Percentiles rank a stretch among this genome's conserved stretches.
These are phyloP conservation scores for Sporothrix inflata DNA, from an alignment of 2,329 filamentous ascomycete genomes.

Conservation along the genomic window DNA sequence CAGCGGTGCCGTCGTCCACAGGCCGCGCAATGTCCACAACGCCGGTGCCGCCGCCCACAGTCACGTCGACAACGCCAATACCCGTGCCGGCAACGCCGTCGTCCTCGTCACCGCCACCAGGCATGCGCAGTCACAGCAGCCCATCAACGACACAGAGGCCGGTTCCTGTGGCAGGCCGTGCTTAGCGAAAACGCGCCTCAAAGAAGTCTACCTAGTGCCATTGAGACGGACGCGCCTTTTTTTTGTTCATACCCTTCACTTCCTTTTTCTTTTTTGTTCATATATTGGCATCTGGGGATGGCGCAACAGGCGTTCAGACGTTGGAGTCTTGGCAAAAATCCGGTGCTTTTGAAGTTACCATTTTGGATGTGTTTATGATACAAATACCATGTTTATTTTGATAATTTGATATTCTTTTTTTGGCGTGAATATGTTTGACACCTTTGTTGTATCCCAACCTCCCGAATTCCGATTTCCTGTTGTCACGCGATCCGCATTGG, in stretches of 20 bases:
- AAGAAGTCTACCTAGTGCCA: not conserved
- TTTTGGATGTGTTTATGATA: not conserved
- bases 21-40: not conserved
- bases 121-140: constrained; percentile 25
- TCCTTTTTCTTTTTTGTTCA: not conserved
- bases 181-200: not conserved
- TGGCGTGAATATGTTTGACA: not conserved
- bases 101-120: constrained; percentile 13
- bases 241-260: not conserved
- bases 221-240: not conserved
- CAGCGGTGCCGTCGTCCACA: constrained; percentile 25
- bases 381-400: constrained; percentile 3
- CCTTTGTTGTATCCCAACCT: not conserved
- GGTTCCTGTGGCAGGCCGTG: constrained; percentile 24
- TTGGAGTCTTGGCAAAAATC: not conserved
- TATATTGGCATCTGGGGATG: not conserved
- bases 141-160: constrained; percentile 19
- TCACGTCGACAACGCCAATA: constrained; percentile 30
- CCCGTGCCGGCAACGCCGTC: constrained; percentile 25
- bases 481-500: constrained; percentile 3
- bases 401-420: not conserved
- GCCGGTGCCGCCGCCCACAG: not conserved
- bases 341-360: not conserved
- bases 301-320: constrained; percentile 16
- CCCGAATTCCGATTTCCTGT: not conserved